Evolutionary conservation across 2,329 filamentous ascomycete species (phyloP), one percentile per base, ranked within the genome.

Genomic region (Penicillium sp.): DNA sequence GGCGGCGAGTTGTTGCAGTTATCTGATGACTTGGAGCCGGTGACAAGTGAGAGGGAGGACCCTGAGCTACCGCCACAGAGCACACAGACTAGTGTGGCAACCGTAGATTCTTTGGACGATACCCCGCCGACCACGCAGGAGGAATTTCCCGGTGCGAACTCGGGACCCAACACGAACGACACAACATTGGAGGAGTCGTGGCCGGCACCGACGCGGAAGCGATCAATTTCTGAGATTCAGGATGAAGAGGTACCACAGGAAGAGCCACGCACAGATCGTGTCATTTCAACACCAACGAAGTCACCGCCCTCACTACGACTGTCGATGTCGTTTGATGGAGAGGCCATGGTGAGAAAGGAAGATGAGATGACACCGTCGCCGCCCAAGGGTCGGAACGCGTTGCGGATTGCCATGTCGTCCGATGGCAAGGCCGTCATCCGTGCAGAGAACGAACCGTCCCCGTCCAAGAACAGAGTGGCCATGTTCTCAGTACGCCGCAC

Each of bases 351-450:
- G 12, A 64, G 70, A 20, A 72, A 71, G 51, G 68, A 74, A 54
- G 71, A 67, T 31, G 73, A 77, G 58, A 62, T 70, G 49, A 75
- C 74, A 1, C 73, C 75, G 14, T 75, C 74, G 6, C 73, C 73
- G 26, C 70, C 74, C 22, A 74, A 76, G 55, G 62, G 73, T 49
- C 68, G 73, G 27, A 72, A 73, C 47, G 82, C 84, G 26, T 82
- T 96, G 54, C 87, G 91, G 47, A 81, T 97, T 26, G 91, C 90
- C 1, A 85, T 94, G 67, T 94, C 90, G 18, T 82, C 92, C 29
- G 91, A 97, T 68, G 93, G 93, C 62, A 93, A 92, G 69, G 93
- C 93, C n/a, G 89, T 93, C 66, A 81, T 97, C 49, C 85, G 92
- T 22, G 85, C 83, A 15, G 80, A 88, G 52, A 82, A 87, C 58